These are phyloP conservation scores for Solanum infundibuliforme DNA, from an alignment of 257 asterid species.

Conservation along the genomic window DNA sequence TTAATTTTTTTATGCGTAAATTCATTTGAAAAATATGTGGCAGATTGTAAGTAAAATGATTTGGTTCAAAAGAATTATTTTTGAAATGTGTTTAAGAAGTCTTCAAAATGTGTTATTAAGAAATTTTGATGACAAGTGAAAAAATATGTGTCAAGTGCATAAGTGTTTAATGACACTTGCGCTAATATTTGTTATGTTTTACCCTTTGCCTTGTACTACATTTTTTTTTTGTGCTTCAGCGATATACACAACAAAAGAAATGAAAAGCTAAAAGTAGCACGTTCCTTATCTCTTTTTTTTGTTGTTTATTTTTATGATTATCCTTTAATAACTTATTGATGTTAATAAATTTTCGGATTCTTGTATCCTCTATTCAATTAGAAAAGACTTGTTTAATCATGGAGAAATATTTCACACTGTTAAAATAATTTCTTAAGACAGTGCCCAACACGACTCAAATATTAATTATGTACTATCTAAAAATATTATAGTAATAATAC, in stretches of 20 bases:
- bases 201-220: not conserved
- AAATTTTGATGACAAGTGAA: not conserved
- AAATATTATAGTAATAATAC: too few species aligned
- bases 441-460: too few species aligned
- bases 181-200: too few species aligned
- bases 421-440: too few species aligned
- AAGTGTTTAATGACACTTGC: too few species aligned
- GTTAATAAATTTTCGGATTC: too few species aligned
- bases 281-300: too few species aligned
- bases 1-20: too few species aligned
- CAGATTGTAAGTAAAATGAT: not conserved
- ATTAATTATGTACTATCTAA: too few species aligned
- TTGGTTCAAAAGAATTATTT: not conserved
- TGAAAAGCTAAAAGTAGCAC: too few species aligned
- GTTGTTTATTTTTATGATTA: too few species aligned
- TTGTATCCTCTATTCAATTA: not conserved
- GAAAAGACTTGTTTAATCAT: too few species aligned
- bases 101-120: not conserved
- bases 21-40: not conserved
- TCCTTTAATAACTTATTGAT: not conserved
- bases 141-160: not conserved
- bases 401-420: fast-evolving
- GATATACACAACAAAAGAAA: not conserved
- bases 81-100: not conserved
- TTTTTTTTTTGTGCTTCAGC: not conserved